phyloP scores from a whole-genome alignment of 2,329 filamentous ascomycete genomes.

The Phoma herbarum region DNA sequence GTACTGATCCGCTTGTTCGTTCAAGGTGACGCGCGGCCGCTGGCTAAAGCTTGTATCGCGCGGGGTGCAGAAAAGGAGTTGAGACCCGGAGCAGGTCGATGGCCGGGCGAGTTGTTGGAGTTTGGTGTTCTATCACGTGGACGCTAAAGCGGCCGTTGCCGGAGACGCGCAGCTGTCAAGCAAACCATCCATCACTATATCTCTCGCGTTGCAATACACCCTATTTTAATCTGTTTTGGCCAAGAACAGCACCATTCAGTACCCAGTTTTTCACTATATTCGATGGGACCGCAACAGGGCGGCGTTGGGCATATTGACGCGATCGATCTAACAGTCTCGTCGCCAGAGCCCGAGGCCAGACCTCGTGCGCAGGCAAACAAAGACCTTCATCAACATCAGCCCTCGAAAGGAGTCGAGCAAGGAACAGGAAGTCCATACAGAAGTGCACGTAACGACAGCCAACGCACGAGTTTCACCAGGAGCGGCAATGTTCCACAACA shows the following conservation, averaged over 20 bases:
- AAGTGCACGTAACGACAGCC: slow-evolving; percentile 4
- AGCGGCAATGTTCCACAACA: slow-evolving; percentile 9
- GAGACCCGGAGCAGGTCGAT: not conserved
- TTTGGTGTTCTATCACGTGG: not conserved
- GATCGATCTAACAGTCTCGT: slow-evolving; percentile 39
- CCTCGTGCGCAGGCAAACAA: slow-evolving; percentile 9
- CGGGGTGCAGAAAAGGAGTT: slow-evolving; percentile 1
- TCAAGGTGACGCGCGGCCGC: slow-evolving; percentile 7
- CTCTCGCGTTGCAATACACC: not conserved
- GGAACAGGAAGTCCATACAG: slow-evolving; percentile 12
- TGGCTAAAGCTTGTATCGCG: slow-evolving; percentile 2
- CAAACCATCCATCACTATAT: not conserved
- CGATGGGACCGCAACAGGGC: slow-evolving; percentile 11
- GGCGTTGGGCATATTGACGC: slow-evolving; percentile 22
- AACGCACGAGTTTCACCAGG: slow-evolving; percentile 11
- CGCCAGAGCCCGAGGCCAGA: slow-evolving; percentile 32
- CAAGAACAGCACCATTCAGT: not conserved
- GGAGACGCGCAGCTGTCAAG: not conserved
- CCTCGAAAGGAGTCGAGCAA: slow-evolving; percentile 16
- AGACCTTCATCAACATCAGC: slow-evolving; percentile 22
- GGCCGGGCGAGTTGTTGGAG: not conserved
- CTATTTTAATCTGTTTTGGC: not conserved
- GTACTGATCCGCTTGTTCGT: slow-evolving; percentile 10
- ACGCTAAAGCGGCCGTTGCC: not conserved
- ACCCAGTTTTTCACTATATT: not conserved